Percentiles rank a stretch among this genome's conserved stretches.
Conservation (phyloP, 2,329 filamentous ascomycete species). For the Botrytis cinerea region DNA sequence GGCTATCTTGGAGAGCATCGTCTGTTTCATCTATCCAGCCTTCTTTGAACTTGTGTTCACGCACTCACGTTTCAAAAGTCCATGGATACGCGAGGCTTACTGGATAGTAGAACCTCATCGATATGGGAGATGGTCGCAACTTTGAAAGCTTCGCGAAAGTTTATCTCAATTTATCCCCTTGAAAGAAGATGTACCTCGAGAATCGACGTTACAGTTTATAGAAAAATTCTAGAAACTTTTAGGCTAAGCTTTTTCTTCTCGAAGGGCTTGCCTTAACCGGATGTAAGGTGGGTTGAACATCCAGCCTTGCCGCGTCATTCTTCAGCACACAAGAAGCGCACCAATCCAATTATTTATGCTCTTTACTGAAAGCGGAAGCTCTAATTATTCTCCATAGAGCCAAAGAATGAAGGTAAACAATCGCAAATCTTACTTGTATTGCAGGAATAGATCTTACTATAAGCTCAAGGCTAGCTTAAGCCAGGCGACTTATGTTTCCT, state of each 20-base stretch:
- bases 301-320: conserved; percentile 5
- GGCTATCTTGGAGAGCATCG: neutral
- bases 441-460: neutral
- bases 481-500: neutral
- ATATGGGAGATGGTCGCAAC: neutral
- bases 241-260: neutral
- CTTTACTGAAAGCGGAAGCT: neutral
- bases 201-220: neutral
- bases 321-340: neutral
- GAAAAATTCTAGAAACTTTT: neutral
- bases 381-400: neutral
- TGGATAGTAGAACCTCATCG: neutral
- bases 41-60: neutral
- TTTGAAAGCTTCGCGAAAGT: neutral
- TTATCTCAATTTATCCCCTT: neutral
- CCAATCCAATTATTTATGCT: neutral
- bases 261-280: neutral
- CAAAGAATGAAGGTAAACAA: neutral
- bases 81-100: neutral
- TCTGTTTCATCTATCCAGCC: neutral
- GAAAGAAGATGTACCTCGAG: neutral
- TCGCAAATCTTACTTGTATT: neutral
- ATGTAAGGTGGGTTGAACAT: neutral
- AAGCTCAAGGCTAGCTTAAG: neutral
- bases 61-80: neutral